Conservation (phyloP, 129 eudicot species). For the Deinandra increscens region DNA sequence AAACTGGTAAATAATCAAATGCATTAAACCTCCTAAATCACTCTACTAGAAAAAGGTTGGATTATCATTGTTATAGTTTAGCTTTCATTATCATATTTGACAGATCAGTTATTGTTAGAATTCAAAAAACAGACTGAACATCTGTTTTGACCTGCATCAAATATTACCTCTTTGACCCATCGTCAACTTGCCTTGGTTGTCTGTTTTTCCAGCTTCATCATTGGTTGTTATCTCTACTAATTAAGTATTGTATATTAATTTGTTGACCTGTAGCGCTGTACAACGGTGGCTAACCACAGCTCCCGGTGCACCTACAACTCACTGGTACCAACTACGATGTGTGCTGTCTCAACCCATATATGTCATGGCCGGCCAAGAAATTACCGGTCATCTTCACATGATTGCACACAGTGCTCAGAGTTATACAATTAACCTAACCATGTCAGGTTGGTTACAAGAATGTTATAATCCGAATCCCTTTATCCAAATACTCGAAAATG, state of each 20-base stretch:
- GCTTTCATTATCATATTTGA: background rate
- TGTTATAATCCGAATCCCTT: background rate
- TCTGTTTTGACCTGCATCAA: background rate
- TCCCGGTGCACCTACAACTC: constrained; percentile 97
- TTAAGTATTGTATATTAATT: background rate
- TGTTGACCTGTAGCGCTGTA: constrained; percentile 52
- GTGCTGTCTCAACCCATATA: constrained; percentile 87
- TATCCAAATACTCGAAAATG: background rate
- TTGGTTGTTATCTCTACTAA: background rate
- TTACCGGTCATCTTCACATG: constrained; percentile 79
- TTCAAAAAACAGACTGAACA: background rate
- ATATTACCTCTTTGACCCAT: background rate
- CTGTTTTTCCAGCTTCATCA: background rate
- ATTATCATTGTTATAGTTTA: background rate
- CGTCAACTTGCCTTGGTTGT: background rate
- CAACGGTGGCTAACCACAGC: constrained; percentile 98
- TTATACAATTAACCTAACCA: constrained; percentile 75
- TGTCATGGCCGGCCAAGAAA: constrained; percentile 96
- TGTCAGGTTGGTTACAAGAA: constrained; percentile 64
- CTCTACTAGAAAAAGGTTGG: background rate
- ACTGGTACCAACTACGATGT: constrained; percentile 96
- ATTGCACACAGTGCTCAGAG: constrained; percentile 96
- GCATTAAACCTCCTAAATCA: background rate
- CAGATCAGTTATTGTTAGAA: background rate
- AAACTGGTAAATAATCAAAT: background rate